These are phyloP conservation scores for Pseudoturritis turrita DNA, from an alignment of 345 rosid genomes.

Conservation along the genomic window DNA sequence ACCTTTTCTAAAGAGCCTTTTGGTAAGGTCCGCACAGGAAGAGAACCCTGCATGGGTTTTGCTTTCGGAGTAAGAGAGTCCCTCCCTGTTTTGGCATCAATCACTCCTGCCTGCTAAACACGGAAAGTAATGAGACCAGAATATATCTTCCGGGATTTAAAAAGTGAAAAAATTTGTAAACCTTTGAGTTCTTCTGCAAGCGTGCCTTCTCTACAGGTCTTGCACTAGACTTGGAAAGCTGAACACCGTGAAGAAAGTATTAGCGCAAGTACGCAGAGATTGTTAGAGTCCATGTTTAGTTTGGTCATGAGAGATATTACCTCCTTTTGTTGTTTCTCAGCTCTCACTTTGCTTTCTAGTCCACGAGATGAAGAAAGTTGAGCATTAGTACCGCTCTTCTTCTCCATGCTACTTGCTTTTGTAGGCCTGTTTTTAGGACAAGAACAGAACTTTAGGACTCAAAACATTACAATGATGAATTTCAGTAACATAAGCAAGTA, in stretches of 20 bases:
- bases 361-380: slow-evolving; percentile 10
- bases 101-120: slow-evolving; percentile 24
- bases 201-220: slow-evolving; percentile 25
- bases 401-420: slow-evolving; percentile 22
- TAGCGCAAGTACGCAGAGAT: background rate
- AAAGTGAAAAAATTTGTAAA: background rate
- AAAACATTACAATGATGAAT: background rate
- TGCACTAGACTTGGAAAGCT: slow-evolving; percentile 21
- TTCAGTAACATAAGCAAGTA: slow-evolving; percentile 13
- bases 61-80: slow-evolving; percentile 14
- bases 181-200: slow-evolving; percentile 24
- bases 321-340: slow-evolving; percentile 25
- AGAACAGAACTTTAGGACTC: background rate
- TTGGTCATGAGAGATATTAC: slow-evolving; percentile 13
- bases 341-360: background rate
- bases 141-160: background rate
- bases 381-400: slow-evolving; percentile 1
- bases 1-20: slow-evolving; percentile 18
- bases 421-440: slow-evolving; percentile 13
- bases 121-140: background rate
- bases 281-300: background rate
- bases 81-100: slow-evolving; percentile 13
- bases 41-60: slow-evolving; percentile 14
- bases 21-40: background rate
- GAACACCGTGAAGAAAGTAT: background rate